Conservation (phyloP, 2,329 filamentous ascomycete genomes). For the Ceratocystis colombiana region DNA sequence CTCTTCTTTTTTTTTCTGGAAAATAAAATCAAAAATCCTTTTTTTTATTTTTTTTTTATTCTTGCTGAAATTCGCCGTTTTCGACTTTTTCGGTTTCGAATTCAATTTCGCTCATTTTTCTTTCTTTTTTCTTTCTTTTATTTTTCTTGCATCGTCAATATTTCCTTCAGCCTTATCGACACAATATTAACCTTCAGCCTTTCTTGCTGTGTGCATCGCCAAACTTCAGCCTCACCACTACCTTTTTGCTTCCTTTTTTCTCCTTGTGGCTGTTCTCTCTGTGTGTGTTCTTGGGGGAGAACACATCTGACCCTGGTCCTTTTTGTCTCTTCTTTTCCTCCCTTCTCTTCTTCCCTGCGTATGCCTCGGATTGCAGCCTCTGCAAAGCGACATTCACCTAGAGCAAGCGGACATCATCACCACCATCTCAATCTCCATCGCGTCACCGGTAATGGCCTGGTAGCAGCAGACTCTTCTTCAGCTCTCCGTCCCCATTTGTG, state of each 20-base stretch:
- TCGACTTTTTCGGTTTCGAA: background rate
- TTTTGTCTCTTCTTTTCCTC: background rate
- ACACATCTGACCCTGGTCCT: constrained; percentile 3
- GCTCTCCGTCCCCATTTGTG: constrained; percentile 32
- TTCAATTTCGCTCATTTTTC: background rate
- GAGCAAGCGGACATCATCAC: constrained; percentile 34
- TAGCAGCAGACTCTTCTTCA: constrained; percentile 39
- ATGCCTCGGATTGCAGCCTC: constrained; percentile 53
- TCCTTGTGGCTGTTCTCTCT: background rate
- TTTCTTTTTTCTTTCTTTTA: constrained; percentile 3
- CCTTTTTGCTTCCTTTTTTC: constrained; percentile 2
- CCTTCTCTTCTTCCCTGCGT: constrained; percentile 32
- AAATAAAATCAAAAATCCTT: background rate
- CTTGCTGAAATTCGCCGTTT: constrained; percentile 1
- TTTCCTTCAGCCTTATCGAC: constrained; percentile 2
- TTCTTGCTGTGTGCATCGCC: background rate
- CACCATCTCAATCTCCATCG: constrained; percentile 46
- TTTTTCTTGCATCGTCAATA: constrained; percentile 4
- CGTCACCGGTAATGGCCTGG: constrained; percentile 70
- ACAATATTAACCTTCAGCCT: background rate
- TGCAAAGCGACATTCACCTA: constrained; percentile 50
- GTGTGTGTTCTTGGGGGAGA: background rate
- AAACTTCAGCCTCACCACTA: constrained; percentile 13
- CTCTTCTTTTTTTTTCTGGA: background rate
- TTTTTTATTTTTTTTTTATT: background rate